Base-by-base conservation (phyloP, 345 rosid species). In the Erodium maritimum region DNA sequence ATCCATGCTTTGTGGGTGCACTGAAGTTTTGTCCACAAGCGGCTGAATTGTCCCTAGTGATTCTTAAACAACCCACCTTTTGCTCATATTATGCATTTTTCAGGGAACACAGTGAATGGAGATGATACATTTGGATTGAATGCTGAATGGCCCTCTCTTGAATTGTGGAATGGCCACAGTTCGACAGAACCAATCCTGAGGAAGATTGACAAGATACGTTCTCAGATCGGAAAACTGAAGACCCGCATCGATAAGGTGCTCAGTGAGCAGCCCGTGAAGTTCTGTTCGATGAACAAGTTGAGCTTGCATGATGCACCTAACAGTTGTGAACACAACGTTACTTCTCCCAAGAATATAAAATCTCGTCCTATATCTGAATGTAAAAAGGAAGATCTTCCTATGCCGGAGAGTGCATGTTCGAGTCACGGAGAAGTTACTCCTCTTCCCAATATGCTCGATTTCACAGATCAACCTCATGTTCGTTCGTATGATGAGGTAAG, bases 171-270 rank as follows among this genome's bases (percentile, higher is more conserved):
- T 61, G 74, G 69, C 12, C 80, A 77, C 72, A 82, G 59, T 13
- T 69, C 65, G 60, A 59, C 68, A 67, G 94, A 78, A 68, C 79
- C 80, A 60, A 73, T 80, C 52, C 84, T 93, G 61, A 50, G 61
- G 50, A 85, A 83, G 79, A 78, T 85, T 66, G 94, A 85, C 70
- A 59, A 61, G 48, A 67, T 76, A 5, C 77, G 73, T 55, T 75
- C 75, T 1, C 78, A 73, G 67, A 73, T 75, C 20, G 69, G 56
- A 34, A 75, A 65, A 61, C 66, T 83, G 76, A 87, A 74, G 80
- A 66, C 62, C 23, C 79, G 87, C 19, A 66, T 83, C 14, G 94
- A 87, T 56, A 83, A 79, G 69, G 75, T 87, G 67, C 55, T 78
- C 67, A 73, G 59, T 65, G 90, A 82, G 57, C 82, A 72, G 64